Evolutionary conservation across 2,329 filamentous ascomycete genomes (phyloP).

Genomic region (Calonectria ilicicola): DNA sequence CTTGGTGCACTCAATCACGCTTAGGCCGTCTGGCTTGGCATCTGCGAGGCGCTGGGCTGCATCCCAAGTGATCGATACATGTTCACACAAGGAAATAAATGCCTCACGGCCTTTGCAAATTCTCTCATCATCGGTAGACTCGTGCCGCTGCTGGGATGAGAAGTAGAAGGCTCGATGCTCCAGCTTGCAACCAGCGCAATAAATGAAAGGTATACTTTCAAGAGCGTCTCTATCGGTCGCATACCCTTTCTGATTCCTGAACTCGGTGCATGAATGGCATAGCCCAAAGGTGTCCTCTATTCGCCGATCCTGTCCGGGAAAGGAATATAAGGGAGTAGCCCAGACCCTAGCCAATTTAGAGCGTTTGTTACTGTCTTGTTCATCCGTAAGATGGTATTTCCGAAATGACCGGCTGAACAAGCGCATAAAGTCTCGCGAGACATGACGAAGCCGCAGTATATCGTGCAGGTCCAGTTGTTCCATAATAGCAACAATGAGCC

Average conservation of each 20-base stretch:
- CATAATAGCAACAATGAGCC: no score
- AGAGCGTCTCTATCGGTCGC: not conserved
- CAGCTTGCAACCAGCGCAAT: slow-evolving; percentile 7
- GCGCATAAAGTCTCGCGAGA: no score
- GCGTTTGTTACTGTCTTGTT: no score
- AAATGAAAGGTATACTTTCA: not conserved
- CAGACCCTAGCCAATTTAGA: no score
- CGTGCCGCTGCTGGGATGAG: slow-evolving; percentile 7
- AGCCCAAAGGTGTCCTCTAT: no score
- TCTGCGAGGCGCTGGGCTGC: slow-evolving; percentile 5
- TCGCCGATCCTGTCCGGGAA: no score
- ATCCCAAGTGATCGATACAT: slow-evolving; percentile 11
- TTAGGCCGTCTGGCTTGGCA: not conserved
- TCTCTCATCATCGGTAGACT: slow-evolving; percentile 13
- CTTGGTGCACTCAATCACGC: not conserved
- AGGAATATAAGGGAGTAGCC: no score
- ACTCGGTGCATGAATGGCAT: no score
- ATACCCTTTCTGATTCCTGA: not conserved
- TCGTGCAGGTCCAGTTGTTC: no score
- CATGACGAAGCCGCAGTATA: no score
- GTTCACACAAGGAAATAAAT: not conserved
- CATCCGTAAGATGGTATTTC: no score
- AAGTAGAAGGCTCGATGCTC: slow-evolving; percentile 19
- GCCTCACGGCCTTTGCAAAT: not conserved
- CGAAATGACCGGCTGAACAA: no score